Conservation (phyloP, 2,329 filamentous ascomycete species). For the Fusarium subglutinans region DNA sequence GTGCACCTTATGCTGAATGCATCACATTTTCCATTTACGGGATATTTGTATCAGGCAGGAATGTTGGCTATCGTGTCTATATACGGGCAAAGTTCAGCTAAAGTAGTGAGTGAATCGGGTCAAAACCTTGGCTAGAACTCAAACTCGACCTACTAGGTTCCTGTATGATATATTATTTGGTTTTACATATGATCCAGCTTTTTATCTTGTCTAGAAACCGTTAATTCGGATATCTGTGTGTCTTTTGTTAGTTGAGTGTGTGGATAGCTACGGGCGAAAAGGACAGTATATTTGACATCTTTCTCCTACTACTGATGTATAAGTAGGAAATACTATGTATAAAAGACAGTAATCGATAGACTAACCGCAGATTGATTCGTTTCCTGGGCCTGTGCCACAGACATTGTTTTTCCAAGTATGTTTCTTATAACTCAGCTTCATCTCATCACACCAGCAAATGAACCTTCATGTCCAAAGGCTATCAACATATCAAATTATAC, state of each 20-base stretch:
- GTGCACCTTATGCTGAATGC: neutral
- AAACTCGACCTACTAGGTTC: neutral
- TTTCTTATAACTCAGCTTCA: neutral
- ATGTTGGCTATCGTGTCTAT: neutral
- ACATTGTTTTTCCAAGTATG: rapidly evolving
- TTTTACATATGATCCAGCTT: no score
- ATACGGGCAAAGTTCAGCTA: neutral
- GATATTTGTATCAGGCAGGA: neutral
- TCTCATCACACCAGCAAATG: neutral
- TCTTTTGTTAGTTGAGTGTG: neutral
- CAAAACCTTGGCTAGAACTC: neutral
- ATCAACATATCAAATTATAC: neutral
- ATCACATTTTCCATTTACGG: neutral
- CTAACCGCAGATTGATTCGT: no score
- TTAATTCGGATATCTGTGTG: neutral
- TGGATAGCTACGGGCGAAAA: neutral
- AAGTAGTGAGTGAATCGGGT: no score
- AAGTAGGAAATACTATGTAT: rapidly evolving
- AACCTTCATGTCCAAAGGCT: neutral
- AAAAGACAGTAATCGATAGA: no score
- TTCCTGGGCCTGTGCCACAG: rapidly evolving
- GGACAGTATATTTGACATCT: neutral
- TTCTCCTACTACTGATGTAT: no score
- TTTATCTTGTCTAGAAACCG: neutral
- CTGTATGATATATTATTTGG: neutral